Conservation (phyloP, 352 stramenopile genomes). For the Phytophthora sansomeana region DNA sequence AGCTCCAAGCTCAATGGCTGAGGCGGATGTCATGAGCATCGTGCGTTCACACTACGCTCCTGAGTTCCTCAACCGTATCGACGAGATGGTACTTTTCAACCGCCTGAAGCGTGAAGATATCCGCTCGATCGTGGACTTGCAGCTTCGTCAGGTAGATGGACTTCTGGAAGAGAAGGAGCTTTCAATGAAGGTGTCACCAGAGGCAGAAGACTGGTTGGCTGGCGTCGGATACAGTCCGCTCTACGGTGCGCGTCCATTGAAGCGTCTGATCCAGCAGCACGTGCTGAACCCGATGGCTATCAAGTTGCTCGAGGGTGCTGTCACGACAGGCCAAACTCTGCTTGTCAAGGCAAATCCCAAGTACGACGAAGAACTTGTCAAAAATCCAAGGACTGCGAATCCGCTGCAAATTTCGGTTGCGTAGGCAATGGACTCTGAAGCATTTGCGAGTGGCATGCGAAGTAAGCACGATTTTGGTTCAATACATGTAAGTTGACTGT, state of each 20-base stretch:
- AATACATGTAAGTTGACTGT: neutral
- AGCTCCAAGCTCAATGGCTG: conserved; percentile 61
- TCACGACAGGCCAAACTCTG: conserved; percentile 82
- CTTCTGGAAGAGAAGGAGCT: conserved; percentile 94
- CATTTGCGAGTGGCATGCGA: neutral
- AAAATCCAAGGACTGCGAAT: conserved; percentile 46
- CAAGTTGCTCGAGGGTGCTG: conserved; percentile 88
- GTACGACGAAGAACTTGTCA: conserved; percentile 60
- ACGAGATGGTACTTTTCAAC: conserved; percentile 98
- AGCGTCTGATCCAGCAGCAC: conserved; percentile 96
- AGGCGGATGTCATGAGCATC: conserved; percentile 89
- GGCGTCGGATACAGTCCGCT: conserved; percentile 95
- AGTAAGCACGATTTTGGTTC: conserved; percentile 7
- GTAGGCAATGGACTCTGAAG: conserved; percentile 5
- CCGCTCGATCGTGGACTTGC: conserved; percentile 94
- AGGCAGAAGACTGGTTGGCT: conserved; percentile 93
- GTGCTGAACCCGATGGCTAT: conserved; percentile 96
- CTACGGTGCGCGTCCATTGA: conserved; percentile 97
- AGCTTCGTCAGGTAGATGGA: conserved; percentile 92
- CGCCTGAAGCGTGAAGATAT: conserved; percentile 93
- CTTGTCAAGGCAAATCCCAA: conserved; percentile 66
- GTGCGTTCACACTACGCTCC: conserved; percentile 95
- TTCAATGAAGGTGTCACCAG: conserved; percentile 88
- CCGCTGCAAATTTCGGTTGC: conserved; percentile 46
- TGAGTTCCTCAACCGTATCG: conserved; percentile 99